phyloP scores from a whole-genome alignment of 108 stramenopile species.

The Aurantiochytrium sp. region DNA sequence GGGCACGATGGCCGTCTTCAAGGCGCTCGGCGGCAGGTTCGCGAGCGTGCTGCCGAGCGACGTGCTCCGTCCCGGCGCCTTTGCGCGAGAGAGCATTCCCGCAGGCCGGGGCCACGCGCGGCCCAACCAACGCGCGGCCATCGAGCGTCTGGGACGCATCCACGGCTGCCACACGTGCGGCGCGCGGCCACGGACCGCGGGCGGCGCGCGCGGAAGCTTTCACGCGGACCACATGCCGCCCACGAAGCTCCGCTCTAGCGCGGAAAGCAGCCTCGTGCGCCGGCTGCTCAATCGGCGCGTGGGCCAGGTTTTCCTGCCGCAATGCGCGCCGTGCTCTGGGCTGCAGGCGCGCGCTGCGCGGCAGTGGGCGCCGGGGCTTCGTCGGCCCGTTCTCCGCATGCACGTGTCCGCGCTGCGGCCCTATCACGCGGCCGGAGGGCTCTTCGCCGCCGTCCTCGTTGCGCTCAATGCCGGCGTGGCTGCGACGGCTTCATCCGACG shows the following conservation, averaged over 20 bases:
- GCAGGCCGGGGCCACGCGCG: neutral
- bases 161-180: slow-evolving; percentile 5
- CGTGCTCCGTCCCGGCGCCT: neutral
- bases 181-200: neutral
- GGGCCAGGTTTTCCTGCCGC: neutral
- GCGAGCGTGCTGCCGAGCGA: neutral
- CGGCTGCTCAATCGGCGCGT: neutral
- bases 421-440: neutral
- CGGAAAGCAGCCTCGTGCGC: neutral
- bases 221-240: slow-evolving; percentile 30
- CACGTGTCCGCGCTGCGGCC: neutral
- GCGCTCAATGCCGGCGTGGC: too few relatives aligned
- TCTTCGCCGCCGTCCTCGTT: too few relatives aligned
- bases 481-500: too few relatives aligned
- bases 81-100: neutral
- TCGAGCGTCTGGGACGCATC: neutral
- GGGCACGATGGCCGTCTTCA: neutral
- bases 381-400: neutral
- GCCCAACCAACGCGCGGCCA: neutral
- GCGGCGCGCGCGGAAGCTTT: neutral
- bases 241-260: neutral
- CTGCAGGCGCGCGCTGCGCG: neutral
- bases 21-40: neutral
- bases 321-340: neutral
- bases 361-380: neutral